phyloP scores from a whole-genome alignment of 495 filamentous ascomycete genomes.

The Neurospora sp. region DNA sequence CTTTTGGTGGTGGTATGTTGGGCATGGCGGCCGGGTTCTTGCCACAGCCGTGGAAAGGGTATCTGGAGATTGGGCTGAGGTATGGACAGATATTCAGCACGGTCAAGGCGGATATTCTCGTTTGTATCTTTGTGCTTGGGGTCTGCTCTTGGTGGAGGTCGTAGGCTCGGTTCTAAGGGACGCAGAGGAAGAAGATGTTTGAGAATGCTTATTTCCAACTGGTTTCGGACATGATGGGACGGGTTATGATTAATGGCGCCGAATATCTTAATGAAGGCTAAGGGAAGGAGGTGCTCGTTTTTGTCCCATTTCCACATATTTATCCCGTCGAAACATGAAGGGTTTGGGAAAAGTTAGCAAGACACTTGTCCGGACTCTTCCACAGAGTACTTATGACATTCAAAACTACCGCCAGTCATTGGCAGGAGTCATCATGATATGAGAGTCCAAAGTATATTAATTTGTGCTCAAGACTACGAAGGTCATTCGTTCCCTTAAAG shows the following conservation, averaged over 20 bases:
- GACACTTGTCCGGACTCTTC: background rate
- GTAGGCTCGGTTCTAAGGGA: background rate
- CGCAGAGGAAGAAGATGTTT: background rate
- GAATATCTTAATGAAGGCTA: background rate
- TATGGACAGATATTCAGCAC: conserved; percentile 61
- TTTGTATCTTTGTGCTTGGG: conserved; percentile 71
- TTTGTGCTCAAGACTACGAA: background rate
- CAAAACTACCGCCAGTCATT: background rate
- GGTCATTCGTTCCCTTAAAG: too few relatives aligned
- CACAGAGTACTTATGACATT: background rate
- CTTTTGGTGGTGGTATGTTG: conserved; percentile 44
- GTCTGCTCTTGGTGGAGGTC: conserved; percentile 53
- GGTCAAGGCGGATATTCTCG: conserved; percentile 53
- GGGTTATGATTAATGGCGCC: background rate
- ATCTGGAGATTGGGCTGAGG: conserved; percentile 48
- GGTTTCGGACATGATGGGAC: background rate
- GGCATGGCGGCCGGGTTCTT: conserved; percentile 50
- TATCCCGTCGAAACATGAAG: background rate
- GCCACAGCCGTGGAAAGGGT: conserved; percentile 46
- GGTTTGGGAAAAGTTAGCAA: background rate
- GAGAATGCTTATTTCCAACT: background rate
- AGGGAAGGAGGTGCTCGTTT: background rate
- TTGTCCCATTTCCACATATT: background rate
- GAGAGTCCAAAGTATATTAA: background rate
- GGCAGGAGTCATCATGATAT: background rate